phyloP scores from a whole-genome alignment of 768 basidiomycete species.

The Cytidiella melzeri region DNA sequence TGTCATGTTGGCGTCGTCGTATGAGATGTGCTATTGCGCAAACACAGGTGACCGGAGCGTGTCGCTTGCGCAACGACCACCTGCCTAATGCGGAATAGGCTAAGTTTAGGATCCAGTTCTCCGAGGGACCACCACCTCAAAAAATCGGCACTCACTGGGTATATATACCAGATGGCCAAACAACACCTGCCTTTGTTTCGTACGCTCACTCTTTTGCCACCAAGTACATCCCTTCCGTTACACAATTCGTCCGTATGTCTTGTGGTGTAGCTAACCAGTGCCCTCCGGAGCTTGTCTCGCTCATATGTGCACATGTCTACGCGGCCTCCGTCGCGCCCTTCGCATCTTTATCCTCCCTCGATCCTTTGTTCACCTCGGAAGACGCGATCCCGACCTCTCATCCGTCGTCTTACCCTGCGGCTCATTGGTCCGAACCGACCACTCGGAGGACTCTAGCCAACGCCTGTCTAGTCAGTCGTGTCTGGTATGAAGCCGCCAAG shows the following conservation, averaged over 20 bases:
- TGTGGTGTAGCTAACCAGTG: slow-evolving; percentile 34
- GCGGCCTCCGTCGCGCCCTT: slow-evolving; percentile 52
- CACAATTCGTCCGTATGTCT: neutral
- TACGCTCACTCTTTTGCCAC: neutral
- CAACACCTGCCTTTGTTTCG: no score
- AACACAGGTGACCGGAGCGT: neutral
- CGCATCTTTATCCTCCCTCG: slow-evolving; percentile 49
- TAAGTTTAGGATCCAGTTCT: no score
- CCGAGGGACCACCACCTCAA: neutral
- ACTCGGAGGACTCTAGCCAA: slow-evolving; percentile 59
- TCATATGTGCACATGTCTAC: slow-evolving; percentile 71
- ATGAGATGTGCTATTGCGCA: neutral
- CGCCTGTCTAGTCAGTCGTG: slow-evolving; percentile 71
- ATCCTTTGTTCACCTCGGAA: slow-evolving; percentile 52
- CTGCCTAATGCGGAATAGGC: neutral
- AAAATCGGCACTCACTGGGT: neutral
- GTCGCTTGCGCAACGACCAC: neutral
- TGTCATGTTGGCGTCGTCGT: neutral
- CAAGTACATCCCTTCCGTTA: neutral
- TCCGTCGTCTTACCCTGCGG: slow-evolving; percentile 69
- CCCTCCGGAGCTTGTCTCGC: slow-evolving; percentile 66
- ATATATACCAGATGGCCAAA: slow-evolving; percentile 7
- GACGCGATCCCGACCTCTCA: slow-evolving; percentile 48
- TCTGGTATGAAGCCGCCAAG: slow-evolving; percentile 78
- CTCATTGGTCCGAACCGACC: slow-evolving; percentile 62